A percentile compares a stretch with the other conserved stretches of the same genome.
These are phyloP conservation scores for Paramecium bursaria DNA, from an alignment of 73 alveolate genomes.

Conservation along the genomic window DNA sequence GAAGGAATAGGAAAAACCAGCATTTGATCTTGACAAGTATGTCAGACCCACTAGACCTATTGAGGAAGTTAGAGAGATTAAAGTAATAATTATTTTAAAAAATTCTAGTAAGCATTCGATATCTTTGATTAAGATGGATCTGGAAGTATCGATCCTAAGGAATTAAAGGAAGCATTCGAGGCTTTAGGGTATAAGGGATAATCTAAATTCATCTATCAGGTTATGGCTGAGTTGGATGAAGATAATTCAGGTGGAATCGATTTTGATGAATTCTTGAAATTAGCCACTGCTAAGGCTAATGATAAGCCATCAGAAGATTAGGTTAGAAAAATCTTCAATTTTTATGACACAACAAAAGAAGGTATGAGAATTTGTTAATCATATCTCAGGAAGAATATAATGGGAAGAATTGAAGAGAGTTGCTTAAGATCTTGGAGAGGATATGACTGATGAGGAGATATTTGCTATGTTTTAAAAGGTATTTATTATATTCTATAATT, in stretches of 20 bases:
- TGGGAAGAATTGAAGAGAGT: conserved; percentile 86
- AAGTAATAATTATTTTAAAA: too few relatives aligned
- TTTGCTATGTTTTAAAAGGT: conserved; percentile 84
- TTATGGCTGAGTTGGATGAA: conserved; percentile 92
- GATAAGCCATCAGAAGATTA: conserved; percentile 66
- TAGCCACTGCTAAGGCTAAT: conserved; percentile 71
- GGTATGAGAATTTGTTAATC: too few relatives aligned
- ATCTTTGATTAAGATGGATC: conserved; percentile 90
- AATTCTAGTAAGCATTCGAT: conserved; percentile 93
- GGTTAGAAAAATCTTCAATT: conserved; percentile 59
- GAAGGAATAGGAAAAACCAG: too few relatives aligned
- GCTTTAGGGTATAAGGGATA: conserved; percentile 88
- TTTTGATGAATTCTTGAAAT: conserved; percentile 91
- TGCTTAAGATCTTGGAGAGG: conserved; percentile 94
- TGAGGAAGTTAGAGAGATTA: too few relatives aligned
- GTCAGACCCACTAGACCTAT: too few relatives aligned
- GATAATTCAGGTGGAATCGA: conserved; percentile 94
- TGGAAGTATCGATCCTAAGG: conserved; percentile 95
- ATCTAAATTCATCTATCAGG: conserved; percentile 90
- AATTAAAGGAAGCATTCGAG: conserved; percentile 93
- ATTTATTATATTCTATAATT: too few relatives aligned
- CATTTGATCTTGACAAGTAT: too few relatives aligned
- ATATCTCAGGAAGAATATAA: conserved; percentile 82
- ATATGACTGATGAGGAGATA: conserved; percentile 95
- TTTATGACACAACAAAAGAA: conserved; percentile 58